Evolutionary conservation across 345 rosid genomes (phyloP), one percentile per base, ranked within the genome.

Genomic region (Euclidium syriacum): DNA sequence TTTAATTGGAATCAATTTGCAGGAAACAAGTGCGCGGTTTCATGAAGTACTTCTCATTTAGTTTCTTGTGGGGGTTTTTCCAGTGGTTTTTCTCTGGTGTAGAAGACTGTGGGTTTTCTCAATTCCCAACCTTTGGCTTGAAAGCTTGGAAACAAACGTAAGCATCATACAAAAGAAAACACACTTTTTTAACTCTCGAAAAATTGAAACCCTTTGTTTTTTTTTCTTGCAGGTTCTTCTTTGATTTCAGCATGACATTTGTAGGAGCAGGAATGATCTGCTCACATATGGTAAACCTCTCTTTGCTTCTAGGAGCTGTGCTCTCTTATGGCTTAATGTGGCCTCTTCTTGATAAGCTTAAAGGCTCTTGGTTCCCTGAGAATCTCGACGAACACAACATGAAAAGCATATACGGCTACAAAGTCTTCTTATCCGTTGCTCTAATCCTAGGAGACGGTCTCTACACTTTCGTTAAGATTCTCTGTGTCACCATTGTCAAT

Each of bases 221-320:
- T 20, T 61, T 17, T 6, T 26, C 46, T 49, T 55, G 64, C 65
- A 92, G 98, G 58, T 89, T 92, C 74, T 92, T 48, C 81, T 92
- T 87, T 40, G 97, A 92, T 67, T 92, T 89, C 64, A 83, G 83
- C 73, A 58, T 87, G 82, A 87, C 98, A 3, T 92, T 34, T 32
- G 84, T 87, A 5, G 98, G 98, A 63, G 87, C 98, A 22, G 97
- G 98, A 55, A 89, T 92, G 97, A 85, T 92, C 6, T 91, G 96
- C 65, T 73, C 96, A 30, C 97, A 92, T 71, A 70, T 78, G n/a
- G 98, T 89, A 68, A 92, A 92, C 62, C 14, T 92, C 29, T 92
- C 98, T 33, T 58, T 92, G 78, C 84, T 89, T 53, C 52, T 89
- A 19, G 98, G 98, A 64, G 87, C 98, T 52, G 71, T 85, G 20